A percentile compares a stretch with the other conserved stretches of the same genome.
Conservation (phyloP, 495 filamentous ascomycete species). For the Penicillium pancosmium region DNA sequence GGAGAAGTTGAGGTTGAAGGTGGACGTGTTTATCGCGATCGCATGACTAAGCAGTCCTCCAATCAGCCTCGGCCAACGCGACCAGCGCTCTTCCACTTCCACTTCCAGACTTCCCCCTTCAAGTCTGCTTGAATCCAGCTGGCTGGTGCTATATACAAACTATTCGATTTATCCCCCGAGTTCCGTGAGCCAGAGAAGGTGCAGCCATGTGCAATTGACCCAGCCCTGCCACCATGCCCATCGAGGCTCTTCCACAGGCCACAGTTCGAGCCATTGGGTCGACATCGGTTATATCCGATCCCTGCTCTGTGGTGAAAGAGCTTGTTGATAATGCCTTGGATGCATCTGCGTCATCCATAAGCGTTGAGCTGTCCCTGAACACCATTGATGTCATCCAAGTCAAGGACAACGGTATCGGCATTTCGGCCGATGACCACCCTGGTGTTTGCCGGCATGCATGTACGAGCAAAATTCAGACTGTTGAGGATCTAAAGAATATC, state of each 20-base stretch:
- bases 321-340: constrained; percentile 92
- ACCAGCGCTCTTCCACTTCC: too few species aligned
- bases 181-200: too few species aligned
- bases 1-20: constrained; percentile 6
- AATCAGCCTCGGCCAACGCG: neutral
- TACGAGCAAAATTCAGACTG: constrained; percentile 82
- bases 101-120: too few species aligned
- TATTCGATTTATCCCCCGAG: neutral
- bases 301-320: constrained; percentile 82
- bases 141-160: neutral
- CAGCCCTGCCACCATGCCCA: constrained; percentile 52
- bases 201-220: constrained; percentile 17
- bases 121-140: neutral
- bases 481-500: constrained; percentile 68
- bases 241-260: constrained; percentile 65
- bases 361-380: constrained; percentile 74
- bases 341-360: constrained; percentile 71
- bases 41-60: constrained; percentile 25
- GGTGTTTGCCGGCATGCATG: constrained; percentile 68
- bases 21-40: constrained; percentile 23
- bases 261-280: constrained; percentile 72
- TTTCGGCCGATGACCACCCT: constrained; percentile 68
- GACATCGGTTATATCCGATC: constrained; percentile 69
- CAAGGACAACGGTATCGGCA: constrained; percentile 87
- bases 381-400: constrained; percentile 83